phyloP scores from a whole-genome alignment of 441 rosid genomes.

The Euphorbia celastroides region DNA sequence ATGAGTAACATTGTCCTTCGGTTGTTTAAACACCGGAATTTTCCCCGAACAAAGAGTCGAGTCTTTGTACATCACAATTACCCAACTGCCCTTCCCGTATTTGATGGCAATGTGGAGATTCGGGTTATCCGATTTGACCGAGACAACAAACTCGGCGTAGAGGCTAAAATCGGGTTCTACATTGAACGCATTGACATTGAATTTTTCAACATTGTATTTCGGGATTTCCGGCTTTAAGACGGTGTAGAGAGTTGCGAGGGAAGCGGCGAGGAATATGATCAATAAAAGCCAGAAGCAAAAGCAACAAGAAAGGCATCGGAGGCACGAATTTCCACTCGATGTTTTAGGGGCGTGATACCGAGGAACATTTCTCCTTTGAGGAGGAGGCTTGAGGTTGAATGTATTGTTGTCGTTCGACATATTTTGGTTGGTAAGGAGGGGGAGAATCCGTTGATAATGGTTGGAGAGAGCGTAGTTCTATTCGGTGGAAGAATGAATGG shows the following conservation, averaged over 20 bases:
- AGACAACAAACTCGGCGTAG: constrained; percentile 29
- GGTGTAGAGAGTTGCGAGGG: constrained; percentile 15
- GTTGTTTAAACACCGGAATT: constrained; percentile 39
- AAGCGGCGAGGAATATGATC: constrained; percentile 23
- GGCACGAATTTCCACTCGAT: constrained; percentile 24
- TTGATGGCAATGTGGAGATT: constrained; percentile 28
- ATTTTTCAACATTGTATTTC: constrained; percentile 23
- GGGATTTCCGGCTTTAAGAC: constrained; percentile 34
- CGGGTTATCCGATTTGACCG: constrained; percentile 40
- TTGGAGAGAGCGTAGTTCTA: constrained; percentile 13
- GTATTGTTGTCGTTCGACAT: constrained; percentile 22
- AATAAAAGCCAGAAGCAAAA: constrained; percentile 33
- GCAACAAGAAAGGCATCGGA: constrained; percentile 40
- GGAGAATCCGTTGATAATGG: constrained; percentile 19
- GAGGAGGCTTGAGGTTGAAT: constrained; percentile 31
- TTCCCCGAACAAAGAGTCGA: constrained; percentile 34
- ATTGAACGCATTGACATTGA: constrained; percentile 28
- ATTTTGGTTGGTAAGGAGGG: constrained; percentile 29
- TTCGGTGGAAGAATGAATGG: constrained; percentile 16
- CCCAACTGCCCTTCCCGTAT: constrained; percentile 37
- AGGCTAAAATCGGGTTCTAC: constrained; percentile 36
- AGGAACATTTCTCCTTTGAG: constrained; percentile 35
- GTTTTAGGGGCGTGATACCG: constrained; percentile 23
- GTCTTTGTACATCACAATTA: constrained; percentile 26
- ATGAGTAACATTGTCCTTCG: constrained; percentile 19